phyloP scores from a whole-genome alignment of 192 early-diverging fungal species.

The Gryganskiella cystojenkinii region DNA sequence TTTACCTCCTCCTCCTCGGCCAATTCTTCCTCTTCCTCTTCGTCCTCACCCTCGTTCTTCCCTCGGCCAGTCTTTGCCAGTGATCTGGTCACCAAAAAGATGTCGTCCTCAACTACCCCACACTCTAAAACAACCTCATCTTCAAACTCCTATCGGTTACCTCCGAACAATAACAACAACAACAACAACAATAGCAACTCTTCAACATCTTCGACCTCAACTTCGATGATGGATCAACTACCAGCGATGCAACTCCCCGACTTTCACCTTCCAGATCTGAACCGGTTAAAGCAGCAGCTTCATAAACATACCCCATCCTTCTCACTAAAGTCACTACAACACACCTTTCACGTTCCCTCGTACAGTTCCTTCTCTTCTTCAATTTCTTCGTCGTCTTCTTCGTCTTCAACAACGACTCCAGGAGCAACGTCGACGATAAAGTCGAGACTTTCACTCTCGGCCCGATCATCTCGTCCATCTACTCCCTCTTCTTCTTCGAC shows the following conservation, averaged over 20 bases:
- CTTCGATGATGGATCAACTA: constrained; percentile 8
- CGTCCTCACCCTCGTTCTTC: background rate
- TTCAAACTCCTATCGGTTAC: background rate
- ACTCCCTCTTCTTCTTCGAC: background rate
- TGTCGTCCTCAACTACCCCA: background rate
- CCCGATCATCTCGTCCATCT: background rate
- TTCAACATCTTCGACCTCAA: too few relatives aligned
- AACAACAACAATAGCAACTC: constrained; percentile 16
- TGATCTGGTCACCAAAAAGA: constrained; percentile 13
- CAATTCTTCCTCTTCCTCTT: background rate
- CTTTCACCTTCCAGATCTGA: constrained; percentile 44
- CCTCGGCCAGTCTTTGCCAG: constrained; percentile 17
- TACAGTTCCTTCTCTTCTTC: constrained; percentile 23
- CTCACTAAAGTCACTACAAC: constrained; percentile 43
- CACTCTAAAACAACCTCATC: background rate
- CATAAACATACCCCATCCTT: constrained; percentile 50
- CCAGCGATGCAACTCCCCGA: constrained; percentile 37
- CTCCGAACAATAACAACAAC: background rate
- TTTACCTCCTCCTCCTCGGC: background rate
- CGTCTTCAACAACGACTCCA: background rate
- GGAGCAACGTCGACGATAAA: background rate
- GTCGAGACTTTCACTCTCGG: background rate
- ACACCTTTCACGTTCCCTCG: constrained; percentile 37
- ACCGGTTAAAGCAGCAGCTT: constrained; percentile 38
- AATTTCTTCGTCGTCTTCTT: constrained; percentile 21